Evolutionary conservation across 192 early-diverging fungal species (phyloP), one percentile per base, ranked within the genome.

Genomic region (Funneliformis geosporum): DNA sequence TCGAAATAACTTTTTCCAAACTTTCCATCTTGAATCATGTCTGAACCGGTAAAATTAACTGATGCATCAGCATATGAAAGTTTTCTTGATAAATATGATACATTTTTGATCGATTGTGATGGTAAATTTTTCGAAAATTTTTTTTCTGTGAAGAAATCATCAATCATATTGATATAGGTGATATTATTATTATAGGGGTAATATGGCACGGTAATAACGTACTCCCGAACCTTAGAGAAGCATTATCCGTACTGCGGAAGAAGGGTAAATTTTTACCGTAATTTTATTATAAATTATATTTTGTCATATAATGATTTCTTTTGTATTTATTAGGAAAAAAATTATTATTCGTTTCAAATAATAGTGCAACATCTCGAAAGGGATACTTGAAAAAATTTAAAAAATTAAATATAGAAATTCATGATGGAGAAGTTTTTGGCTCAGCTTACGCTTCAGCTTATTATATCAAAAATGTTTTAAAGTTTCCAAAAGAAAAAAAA

Each of bases 271-370:
- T 23, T n/a, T 28, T 43, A 10, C 0, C 46, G 55, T 25, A 12
- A 60, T 39, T 62, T 59, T 59, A 21, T 59, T 55, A 12, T n/a
- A 55, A 70, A 70, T 43, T 21, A 38, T 25, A 33, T 12, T 47
- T 39, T 18, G 70, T 42, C 2, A 7, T 25, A 21, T 7, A 71
- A 50, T 70, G 4, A 33, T 40, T 67, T 28, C 7, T 27, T 42
- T 62, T 25, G 50, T 25, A 2, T 27, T n/a, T n/a, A 46, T 44
- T 60, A 90, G 94, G 93, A 43, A 99, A 99, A 86, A 89, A 90
- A 39, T 79, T 98, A n/a, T 86, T 98, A 59, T 99, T 98, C 85
- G 97, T 99, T 23, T 96, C 98, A 44, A 99, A 99, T 90, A 99
- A 99, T 88, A 95, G 93, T 83, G 92, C 94, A 55, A 96, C 93